phyloP scores from a whole-genome alignment of 495 filamentous ascomycete genomes.

The Trypethelium eluteriae region DNA sequence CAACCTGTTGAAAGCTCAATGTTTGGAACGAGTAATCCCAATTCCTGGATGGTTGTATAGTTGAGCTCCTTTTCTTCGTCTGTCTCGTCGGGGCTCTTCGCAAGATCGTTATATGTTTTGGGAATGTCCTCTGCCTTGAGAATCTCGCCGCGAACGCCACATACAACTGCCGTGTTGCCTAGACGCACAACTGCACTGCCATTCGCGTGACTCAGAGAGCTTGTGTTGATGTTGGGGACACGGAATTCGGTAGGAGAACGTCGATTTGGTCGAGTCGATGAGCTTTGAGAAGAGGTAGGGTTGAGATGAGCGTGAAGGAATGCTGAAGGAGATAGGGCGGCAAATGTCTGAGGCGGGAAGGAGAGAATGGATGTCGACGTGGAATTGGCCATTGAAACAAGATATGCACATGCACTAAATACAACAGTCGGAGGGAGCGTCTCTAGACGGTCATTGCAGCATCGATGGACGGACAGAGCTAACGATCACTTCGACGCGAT shows the following conservation, averaged over 20 bases:
- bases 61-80: conserved; percentile 14
- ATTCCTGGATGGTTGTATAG: conserved; percentile 38
- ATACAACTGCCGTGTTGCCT: conserved; percentile 87
- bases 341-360: conserved; percentile 74
- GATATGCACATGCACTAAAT: too few species aligned
- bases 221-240: conserved; percentile 61
- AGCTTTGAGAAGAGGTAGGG: conserved; percentile 41
- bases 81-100: conserved; percentile 9
- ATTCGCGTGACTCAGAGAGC: conserved; percentile 75
- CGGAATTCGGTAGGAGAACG: conserved; percentile 64
- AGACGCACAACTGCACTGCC: conserved; percentile 80
- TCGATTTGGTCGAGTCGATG: conserved; percentile 66
- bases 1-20: conserved; percentile 84
- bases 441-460: too few species aligned
- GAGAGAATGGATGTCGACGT: conserved; percentile 47
- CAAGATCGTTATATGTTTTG: conserved; percentile 33
- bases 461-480: not conserved
- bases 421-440: too few species aligned
- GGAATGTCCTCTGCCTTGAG: conserved; percentile 63
- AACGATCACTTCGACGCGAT: not conserved
- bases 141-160: conserved; percentile 80
- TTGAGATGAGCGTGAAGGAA: conserved; percentile 81
- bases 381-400: not conserved
- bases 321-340: conserved; percentile 77
- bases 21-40: conserved; percentile 83